phyloP scores from a whole-genome alignment of 2,329 filamentous ascomycete genomes.

The Aspergillus fumigatiaffinis region DNA sequence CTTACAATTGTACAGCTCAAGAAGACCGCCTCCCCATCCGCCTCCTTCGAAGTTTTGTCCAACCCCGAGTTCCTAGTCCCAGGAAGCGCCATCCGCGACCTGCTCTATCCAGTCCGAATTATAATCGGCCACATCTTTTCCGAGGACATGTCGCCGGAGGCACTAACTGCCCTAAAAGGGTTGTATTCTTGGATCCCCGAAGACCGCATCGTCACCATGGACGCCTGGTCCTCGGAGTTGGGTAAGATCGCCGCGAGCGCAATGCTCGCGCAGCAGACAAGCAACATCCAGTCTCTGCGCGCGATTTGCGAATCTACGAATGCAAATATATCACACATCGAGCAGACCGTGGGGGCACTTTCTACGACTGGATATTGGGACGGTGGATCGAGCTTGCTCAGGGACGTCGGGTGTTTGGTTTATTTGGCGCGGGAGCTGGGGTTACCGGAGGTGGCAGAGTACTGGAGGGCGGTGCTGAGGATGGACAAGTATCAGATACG shows the following conservation, averaged over 20 bases:
- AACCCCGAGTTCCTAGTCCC: conserved; percentile 18
- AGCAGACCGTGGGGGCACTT: conserved; percentile 7
- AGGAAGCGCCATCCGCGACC: conserved; percentile 10
- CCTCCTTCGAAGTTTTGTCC: conserved; percentile 18
- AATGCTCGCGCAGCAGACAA: conserved; percentile 15
- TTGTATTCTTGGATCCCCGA: conserved; percentile 17
- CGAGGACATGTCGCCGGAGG: conserved; percentile 10
- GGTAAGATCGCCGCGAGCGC: conserved; percentile 12
- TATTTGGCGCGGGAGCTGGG: conserved; percentile 16
- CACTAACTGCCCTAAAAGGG: conserved; percentile 11
- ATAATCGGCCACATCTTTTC: conserved; percentile 19
- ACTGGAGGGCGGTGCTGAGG: conserved; percentile 14
- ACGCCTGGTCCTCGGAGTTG: conserved; percentile 16
- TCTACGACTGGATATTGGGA: neutral
- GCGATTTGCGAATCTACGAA: conserved; percentile 11
- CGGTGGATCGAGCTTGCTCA: conserved; percentile 1
- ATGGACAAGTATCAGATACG: conserved; percentile 10
- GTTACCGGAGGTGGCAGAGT: conserved; percentile 14
- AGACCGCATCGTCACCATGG: conserved; percentile 19
- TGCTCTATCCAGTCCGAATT: conserved; percentile 13
- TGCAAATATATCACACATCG: conserved; percentile 12
- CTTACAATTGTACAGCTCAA: conserved; percentile 3
- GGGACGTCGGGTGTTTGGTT: conserved; percentile 15
- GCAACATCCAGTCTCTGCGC: conserved; percentile 7
- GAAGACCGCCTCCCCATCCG: conserved; percentile 10